Evolutionary conservation across 345 rosid genomes (phyloP), one percentile per base, ranked within the genome.

Genomic region (Linum usitatissimum): DNA sequence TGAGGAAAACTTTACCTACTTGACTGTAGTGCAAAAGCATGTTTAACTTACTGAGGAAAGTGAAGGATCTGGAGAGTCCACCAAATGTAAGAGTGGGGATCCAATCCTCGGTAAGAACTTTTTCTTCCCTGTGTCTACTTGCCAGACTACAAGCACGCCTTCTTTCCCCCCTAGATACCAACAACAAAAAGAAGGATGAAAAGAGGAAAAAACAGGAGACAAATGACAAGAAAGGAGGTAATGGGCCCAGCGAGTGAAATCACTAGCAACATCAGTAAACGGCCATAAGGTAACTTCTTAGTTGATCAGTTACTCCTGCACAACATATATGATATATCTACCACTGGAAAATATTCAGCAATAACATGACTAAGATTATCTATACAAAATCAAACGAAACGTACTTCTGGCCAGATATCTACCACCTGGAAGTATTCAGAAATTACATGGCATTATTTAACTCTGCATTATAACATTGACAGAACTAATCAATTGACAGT

Each of bases 141-240:
- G 97, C 97, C 99, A 93, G 69, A 90, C 97, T 39, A 93, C 99
- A 64, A 93, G 88, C 55, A 90, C 99, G 31, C 99, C 99, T 84
- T 93, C 99, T 64, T 79, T 84, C 65, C 99, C 99, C 73, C 99
- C 99, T 90, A 76, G 65, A 74, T 17, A 67, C 30, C 34, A 51
- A 66, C 20, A 66, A 55, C 30, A 65, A 8, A 23, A 59, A 53
- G 63, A 38, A 39, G 30, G 55, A 55, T 2, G 28, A 23, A 23
- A 23, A 23, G 28, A 23, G 28, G 28, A 23, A 23, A 0, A 55
- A 6, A 45, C 4, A 3, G 18, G 28, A 18, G 23, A 55, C 23
- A 21, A 34, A 3, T 7, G 38, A 34, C 5, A 34, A 34, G 38
- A 34, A 34, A 34, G 38, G 38, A 34, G 38, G 38, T 34, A 59